Evolutionary conservation across 2,329 filamentous ascomycete species (phyloP).

Genomic region (Orbilia brochopaga): DNA sequence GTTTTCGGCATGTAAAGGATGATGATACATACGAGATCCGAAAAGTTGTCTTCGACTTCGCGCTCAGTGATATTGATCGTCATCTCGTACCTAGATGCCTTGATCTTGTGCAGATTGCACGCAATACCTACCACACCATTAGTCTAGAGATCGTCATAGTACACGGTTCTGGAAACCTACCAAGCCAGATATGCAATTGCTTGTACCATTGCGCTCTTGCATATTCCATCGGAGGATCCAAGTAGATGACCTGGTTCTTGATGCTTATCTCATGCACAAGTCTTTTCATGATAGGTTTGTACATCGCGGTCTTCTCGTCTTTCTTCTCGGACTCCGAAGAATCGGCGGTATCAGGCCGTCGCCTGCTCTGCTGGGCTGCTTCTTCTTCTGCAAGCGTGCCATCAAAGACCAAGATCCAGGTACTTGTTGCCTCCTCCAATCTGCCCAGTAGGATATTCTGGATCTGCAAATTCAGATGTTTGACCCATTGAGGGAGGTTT

Average conservation of each 20-base stretch:
- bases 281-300: conserved; percentile 71
- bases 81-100: conserved; percentile 94
- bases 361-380: conserved; percentile 40
- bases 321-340: conserved; percentile 53
- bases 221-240: conserved; percentile 90
- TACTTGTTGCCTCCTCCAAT: conserved; percentile 78
- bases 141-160: not conserved
- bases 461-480: conserved; percentile 82
- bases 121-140: conserved; percentile 64
- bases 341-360: conserved; percentile 43
- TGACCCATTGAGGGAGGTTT: conserved; percentile 89
- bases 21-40: conserved; percentile 65
- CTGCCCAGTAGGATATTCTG: conserved; percentile 79
- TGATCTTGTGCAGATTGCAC: conserved; percentile 90
- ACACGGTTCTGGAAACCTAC: conserved; percentile 56
- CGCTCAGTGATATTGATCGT: conserved; percentile 71
- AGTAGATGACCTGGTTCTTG: conserved; percentile 95
- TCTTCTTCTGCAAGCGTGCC: conserved; percentile 59
- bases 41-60: conserved; percentile 75
- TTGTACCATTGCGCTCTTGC: conserved; percentile 91
- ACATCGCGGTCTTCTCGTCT: conserved; percentile 57
- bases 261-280: conserved; percentile 93
- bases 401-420: conserved; percentile 88
- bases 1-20: conserved; percentile 4
- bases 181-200: conserved; percentile 92